Conservation (phyloP, 192 early-diverging fungal species). For the Geranomyces michiganensis region DNA sequence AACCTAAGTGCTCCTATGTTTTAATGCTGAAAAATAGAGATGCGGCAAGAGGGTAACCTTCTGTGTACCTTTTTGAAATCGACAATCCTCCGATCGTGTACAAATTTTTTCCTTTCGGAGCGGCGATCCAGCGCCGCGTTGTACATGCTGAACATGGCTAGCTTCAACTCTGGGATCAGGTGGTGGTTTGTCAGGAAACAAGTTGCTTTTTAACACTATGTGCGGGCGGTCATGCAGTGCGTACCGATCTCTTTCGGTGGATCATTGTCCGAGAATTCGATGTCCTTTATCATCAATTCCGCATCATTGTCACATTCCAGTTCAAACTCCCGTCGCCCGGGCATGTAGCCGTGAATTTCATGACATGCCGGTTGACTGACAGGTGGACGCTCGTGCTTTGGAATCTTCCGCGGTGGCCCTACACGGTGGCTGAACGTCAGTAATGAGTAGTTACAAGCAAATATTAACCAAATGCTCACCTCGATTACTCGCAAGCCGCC, state of each 20-base stretch:
- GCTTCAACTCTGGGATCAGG: slow-evolving; percentile 71
- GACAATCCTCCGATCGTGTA: slow-evolving; percentile 85
- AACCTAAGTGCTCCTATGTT: slow-evolving; percentile 18
- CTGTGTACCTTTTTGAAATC: slow-evolving; percentile 81
- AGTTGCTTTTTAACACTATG: slow-evolving; percentile 1
- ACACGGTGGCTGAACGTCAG: neutral
- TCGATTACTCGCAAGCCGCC: slow-evolving; percentile 8
- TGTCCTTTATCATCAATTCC: slow-evolving; percentile 90
- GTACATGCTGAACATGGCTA: slow-evolving; percentile 90
- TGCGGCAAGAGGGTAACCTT: slow-evolving; percentile 18
- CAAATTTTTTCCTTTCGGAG: slow-evolving; percentile 80
- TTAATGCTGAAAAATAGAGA: neutral
- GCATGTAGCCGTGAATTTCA: slow-evolving; percentile 98
- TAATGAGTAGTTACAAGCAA: neutral
- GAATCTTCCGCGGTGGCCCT: slow-evolving; percentile 19
- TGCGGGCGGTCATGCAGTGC: slow-evolving; percentile 11
- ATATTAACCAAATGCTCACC: neutral
- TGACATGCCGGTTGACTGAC: slow-evolving; percentile 89
- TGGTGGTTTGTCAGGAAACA: neutral
- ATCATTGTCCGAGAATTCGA: slow-evolving; percentile 88
- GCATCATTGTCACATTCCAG: slow-evolving; percentile 96
- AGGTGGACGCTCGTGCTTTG: slow-evolving; percentile 53
- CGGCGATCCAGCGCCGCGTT: slow-evolving; percentile 84
- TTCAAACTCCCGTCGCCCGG: slow-evolving; percentile 93
- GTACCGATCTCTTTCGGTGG: slow-evolving; percentile 76